Conservation (phyloP, 2,329 filamentous ascomycete genomes). For the Pseudopyrenochaeta lycopersici region DNA sequence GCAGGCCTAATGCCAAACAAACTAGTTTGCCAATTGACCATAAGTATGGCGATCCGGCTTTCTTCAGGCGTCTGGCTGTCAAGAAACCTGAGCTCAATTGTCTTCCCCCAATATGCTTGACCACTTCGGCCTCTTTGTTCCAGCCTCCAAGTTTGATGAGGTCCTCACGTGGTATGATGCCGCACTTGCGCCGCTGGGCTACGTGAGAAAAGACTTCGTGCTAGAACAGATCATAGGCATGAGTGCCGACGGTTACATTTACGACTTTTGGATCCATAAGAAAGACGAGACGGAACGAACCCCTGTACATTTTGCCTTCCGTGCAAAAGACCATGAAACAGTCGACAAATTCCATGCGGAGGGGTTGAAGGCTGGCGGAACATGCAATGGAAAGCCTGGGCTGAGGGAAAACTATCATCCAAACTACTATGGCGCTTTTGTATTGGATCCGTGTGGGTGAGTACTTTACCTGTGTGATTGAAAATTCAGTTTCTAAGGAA, state of each 20-base stretch:
- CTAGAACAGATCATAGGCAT: constrained; percentile 15
- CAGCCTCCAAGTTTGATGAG: constrained; percentile 15
- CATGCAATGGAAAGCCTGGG: constrained; percentile 30
- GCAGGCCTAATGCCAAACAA: too few species aligned
- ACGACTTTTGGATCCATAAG: constrained; percentile 25
- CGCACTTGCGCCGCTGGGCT: constrained; percentile 29
- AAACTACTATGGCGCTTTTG: constrained; percentile 34
- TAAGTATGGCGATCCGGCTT: too few species aligned
- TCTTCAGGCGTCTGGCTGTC: too few species aligned
- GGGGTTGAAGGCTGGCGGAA: constrained; percentile 26
- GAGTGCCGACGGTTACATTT: constrained; percentile 3
- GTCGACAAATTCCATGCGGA: constrained; percentile 27
- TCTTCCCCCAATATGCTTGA: constrained; percentile 3
- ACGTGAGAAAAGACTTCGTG: constrained; percentile 13
- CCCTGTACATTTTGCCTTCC: constrained; percentile 27
- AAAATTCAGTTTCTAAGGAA: neutral
- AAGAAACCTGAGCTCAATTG: too few species aligned
- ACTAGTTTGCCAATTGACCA: too few species aligned
- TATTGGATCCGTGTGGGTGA: constrained; percentile 29
- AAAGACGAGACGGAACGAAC: constrained; percentile 5
- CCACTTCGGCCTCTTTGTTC: constrained; percentile 25
- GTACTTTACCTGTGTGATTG: constrained; percentile 8
- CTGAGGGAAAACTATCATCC: constrained; percentile 25
- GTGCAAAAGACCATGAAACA: constrained; percentile 14
- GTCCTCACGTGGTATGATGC: constrained; percentile 22